Conservation (phyloP, 306 rosid species). For the Dicorynia guianensis region DNA sequence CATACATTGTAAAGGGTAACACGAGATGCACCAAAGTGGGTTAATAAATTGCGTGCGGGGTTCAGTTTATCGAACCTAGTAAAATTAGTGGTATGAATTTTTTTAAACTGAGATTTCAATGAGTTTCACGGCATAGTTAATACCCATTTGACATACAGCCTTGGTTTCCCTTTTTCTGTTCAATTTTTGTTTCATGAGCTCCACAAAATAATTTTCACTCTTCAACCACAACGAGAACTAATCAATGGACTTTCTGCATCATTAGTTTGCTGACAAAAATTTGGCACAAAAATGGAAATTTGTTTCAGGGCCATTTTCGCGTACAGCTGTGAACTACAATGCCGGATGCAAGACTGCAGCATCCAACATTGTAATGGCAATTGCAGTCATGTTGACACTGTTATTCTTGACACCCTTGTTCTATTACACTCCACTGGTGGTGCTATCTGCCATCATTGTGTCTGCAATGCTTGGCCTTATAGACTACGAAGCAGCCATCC, state of each 20-base stretch:
- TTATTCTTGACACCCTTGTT: conserved; percentile 88
- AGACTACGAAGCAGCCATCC: conserved; percentile 81
- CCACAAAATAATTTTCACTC: neutral
- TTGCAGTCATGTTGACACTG: conserved; percentile 85
- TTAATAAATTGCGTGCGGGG: too few relatives aligned
- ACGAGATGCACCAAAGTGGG: too few relatives aligned
- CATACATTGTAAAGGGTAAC: neutral
- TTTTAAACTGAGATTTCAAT: too few relatives aligned
- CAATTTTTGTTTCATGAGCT: neutral
- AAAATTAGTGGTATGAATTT: too few relatives aligned
- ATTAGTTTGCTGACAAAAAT: conserved; percentile 31
- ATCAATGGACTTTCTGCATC: neutral
- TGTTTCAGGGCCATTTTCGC: conserved; percentile 89
- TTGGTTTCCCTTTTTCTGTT: neutral
- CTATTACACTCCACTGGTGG: conserved; percentile 93
- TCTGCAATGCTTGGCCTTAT: conserved; percentile 93
- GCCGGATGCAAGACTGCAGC: conserved; percentile 97
- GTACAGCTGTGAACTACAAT: conserved; percentile 90
- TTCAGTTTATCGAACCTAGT: too few relatives aligned
- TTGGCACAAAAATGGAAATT: conserved; percentile 4
- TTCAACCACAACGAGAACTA: neutral
- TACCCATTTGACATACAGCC: too few relatives aligned
- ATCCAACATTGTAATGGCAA: conserved; percentile 89
- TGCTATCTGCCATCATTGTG: conserved; percentile 79
- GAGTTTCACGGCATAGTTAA: too few relatives aligned